Evolutionary conservation across 768 basidiomycete genomes (phyloP).

Genomic region (Lentinula detonsa): DNA sequence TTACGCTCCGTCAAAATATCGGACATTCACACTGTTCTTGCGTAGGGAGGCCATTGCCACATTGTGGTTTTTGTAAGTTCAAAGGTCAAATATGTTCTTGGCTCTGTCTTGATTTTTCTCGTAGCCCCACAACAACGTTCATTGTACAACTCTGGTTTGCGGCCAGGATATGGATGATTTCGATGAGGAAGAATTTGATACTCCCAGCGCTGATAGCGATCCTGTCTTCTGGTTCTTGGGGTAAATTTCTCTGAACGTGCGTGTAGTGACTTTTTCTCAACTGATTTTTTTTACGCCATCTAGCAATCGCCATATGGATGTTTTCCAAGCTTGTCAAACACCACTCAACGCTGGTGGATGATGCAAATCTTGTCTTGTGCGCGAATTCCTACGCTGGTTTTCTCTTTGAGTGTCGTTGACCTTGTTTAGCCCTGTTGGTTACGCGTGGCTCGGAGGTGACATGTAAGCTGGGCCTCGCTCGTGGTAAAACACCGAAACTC

Average conservation of each 20-base stretch:
- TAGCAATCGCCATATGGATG: slow-evolving; percentile 1
- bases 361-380: not conserved
- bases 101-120: not conserved
- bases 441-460: not conserved
- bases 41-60: not conserved
- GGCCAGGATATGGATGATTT: not conserved
- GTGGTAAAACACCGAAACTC: not conserved
- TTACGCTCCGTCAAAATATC: not conserved
- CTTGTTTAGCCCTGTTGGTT: slow-evolving; percentile 1
- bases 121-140: not conserved
- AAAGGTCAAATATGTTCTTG: not conserved
- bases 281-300: not conserved
- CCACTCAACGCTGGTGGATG: not conserved
- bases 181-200: not conserved
- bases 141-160: slow-evolving; percentile 1
- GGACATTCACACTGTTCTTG: not conserved
- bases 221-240: not conserved
- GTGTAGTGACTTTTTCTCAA: no score
- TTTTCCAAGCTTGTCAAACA: not conserved
- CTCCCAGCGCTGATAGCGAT: not conserved
- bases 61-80: not conserved
- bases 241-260: not conserved
- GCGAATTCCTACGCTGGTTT: not conserved
- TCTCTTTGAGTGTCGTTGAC: not conserved
- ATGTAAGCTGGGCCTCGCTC: not conserved